Base-by-base conservation (phyloP, 345 rosid genomes). In the Boechera stricta region DNA sequence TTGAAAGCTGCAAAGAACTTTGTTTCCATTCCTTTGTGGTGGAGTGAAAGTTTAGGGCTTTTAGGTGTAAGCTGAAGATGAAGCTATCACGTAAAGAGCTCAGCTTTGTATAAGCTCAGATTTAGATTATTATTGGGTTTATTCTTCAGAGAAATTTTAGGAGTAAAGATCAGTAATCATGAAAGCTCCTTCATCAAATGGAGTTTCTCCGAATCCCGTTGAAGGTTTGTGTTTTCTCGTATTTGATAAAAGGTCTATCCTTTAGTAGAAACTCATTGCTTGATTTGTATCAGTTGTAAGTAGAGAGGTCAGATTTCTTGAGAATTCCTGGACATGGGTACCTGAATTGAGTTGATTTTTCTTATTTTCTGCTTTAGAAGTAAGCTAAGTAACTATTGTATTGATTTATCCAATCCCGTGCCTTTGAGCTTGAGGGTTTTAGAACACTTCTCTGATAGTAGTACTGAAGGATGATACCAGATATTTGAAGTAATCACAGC, bases 141-240 rank as follows among this genome's bases (percentile, higher is more conserved):
- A 10, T 24, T 65, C 57, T 35, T 44, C 31, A 36, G 64, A 64
- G 71, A 18, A 9, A 10, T 8, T 42, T 28, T 51, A 6, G 59
- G 26, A 35, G 62, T 57, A 0, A 77, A 38, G 15, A 64, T 52
- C 24, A 75, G 55, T 66, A 61, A 85, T 64, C 86, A 95, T 95
- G 99, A 95, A 92, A 94, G 84, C 74, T 79, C 82, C 87, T 85
- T 91, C 91, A 73, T 70, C 96, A 71, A 92, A 88, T 90, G 99
- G 96, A 29, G 85, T 83, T 53, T 45, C 87, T 77, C 73, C 91
- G 7, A 90, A 82, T 77, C 80, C 88, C 57, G 80, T 79, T 38
- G 97, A 92, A 90, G 99, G 99, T 95, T 67, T 45, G 82, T 44
- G 24, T 18, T 7, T 7, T 72, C 54, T 65, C 36, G 6, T 52